Evolutionary conservation across 2,329 filamentous ascomycete genomes (phyloP).

Genomic region (Paecilomyces variotii): DNA sequence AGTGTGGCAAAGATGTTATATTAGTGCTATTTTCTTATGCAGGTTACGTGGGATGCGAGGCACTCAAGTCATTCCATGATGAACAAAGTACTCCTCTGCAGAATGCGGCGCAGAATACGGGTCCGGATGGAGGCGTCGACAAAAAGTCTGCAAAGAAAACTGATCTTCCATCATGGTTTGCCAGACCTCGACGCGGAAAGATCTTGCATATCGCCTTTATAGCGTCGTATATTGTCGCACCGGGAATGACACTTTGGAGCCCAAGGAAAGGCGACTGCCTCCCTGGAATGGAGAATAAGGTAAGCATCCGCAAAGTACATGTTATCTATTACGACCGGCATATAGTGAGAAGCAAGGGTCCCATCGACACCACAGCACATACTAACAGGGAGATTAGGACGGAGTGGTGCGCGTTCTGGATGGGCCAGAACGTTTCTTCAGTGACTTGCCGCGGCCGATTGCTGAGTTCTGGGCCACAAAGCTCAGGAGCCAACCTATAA

Average conservation of each 20-base stretch:
- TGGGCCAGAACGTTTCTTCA: conserved; percentile 4
- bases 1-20: conserved; percentile 8
- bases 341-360: background rate
- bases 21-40: conserved; percentile 13
- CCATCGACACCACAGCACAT: background rate
- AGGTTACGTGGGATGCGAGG: conserved; percentile 10
- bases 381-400: background rate
- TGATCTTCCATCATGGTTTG: background rate
- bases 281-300: background rate
- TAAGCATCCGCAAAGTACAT: background rate
- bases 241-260: conserved; percentile 1
- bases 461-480: conserved; percentile 1
- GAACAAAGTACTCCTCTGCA: background rate
- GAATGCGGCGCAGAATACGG: background rate
- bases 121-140: background rate
- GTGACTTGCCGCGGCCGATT: conserved; percentile 1
- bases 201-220: conserved; percentile 6
- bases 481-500: conserved; percentile 3
- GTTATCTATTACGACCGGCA: background rate
- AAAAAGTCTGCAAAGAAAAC: background rate
- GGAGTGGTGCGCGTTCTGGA: conserved; percentile 3
- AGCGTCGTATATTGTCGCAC: conserved; percentile 1
- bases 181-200: conserved; percentile 1
- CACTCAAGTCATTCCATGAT: conserved; percentile 6
- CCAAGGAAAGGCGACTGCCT: background rate